phyloP scores from a whole-genome alignment of 495 filamentous ascomycete genomes.

The Podospora appendiculata region DNA sequence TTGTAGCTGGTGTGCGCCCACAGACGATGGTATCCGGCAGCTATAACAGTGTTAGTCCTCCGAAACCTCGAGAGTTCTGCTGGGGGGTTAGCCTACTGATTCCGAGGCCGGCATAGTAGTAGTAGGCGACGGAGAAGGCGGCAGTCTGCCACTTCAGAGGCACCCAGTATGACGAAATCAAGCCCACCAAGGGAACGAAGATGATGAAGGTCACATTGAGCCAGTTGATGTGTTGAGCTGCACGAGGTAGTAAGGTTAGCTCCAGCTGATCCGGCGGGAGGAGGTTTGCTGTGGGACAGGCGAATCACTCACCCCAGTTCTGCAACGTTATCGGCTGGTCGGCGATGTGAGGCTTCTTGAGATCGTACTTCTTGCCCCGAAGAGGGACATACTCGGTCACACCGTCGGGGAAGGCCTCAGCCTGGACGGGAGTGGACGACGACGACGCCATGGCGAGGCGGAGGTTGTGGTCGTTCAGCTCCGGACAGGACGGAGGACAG shows the following conservation, averaged over 20 bases:
- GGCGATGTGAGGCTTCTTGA: constrained; percentile 45
- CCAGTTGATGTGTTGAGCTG: constrained; percentile 81
- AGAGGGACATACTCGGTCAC: constrained; percentile 42
- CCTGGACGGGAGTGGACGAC: constrained; percentile 26
- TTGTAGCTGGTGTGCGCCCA: constrained; percentile 97
- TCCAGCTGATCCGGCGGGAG: too few species aligned
- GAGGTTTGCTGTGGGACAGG: too few species aligned
- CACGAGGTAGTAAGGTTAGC: too few species aligned
- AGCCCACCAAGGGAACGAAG: constrained; percentile 69
- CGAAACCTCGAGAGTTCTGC: not conserved
- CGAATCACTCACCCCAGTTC: constrained; percentile 59
- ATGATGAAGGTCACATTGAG: constrained; percentile 83
- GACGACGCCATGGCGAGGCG: constrained; percentile 36
- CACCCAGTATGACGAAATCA: constrained; percentile 73
- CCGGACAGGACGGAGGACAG: constrained; percentile 1
- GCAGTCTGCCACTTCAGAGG: constrained; percentile 69
- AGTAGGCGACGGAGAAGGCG: constrained; percentile 77
- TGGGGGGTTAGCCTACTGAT: constrained; percentile 54
- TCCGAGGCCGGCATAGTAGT: constrained; percentile 84
- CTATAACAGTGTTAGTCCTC: constrained; percentile 4
- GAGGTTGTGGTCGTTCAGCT: constrained; percentile 2
- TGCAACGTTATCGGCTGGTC: constrained; percentile 62
- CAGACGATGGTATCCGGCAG: constrained; percentile 73
- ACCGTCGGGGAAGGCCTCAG: constrained; percentile 37
- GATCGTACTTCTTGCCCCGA: constrained; percentile 36